phyloP scores from a whole-genome alignment of 2,329 filamentous ascomycete genomes.

The Curvularia verruculosa region DNA sequence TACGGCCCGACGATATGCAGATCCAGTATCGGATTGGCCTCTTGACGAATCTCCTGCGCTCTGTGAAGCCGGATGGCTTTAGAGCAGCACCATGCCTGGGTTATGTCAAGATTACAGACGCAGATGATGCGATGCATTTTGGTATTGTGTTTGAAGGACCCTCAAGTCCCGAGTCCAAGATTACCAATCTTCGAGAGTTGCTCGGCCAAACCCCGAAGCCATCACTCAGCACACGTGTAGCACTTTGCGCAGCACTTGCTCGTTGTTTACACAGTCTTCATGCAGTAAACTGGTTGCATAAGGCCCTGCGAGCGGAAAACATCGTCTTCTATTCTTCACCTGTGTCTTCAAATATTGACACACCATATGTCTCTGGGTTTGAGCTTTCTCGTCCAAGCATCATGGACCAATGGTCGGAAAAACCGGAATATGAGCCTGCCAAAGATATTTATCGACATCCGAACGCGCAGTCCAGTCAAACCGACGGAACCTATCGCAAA shows the following conservation, averaged over 20 bases:
- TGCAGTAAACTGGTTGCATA: conserved; percentile 64
- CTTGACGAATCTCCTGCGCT: neutral
- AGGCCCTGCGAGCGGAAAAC: conserved; percentile 62
- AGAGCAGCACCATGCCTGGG: neutral
- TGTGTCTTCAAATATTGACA: conserved; percentile 45
- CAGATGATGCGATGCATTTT: neutral
- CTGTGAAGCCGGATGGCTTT: neutral
- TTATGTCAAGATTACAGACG: neutral
- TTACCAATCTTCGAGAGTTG: neutral
- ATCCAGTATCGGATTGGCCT: neutral
- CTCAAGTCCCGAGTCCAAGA: neutral
- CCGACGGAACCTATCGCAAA: conserved; percentile 51
- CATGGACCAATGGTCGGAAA: conserved; percentile 59
- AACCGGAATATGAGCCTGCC: conserved; percentile 53
- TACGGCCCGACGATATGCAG: neutral
- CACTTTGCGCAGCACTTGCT: neutral
- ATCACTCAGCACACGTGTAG: neutral
- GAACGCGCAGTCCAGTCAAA: conserved; percentile 47
- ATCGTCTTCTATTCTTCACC: conserved; percentile 58
- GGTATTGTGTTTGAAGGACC: neutral
- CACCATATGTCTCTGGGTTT: conserved; percentile 60
- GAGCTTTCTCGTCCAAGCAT: conserved; percentile 61
- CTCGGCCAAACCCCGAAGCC: neutral
- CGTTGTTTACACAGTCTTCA: conserved; percentile 51
- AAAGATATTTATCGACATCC: conserved; percentile 62